Conservation (phyloP, 768 basidiomycete genomes). For the Suillus clintonianus region DNA sequence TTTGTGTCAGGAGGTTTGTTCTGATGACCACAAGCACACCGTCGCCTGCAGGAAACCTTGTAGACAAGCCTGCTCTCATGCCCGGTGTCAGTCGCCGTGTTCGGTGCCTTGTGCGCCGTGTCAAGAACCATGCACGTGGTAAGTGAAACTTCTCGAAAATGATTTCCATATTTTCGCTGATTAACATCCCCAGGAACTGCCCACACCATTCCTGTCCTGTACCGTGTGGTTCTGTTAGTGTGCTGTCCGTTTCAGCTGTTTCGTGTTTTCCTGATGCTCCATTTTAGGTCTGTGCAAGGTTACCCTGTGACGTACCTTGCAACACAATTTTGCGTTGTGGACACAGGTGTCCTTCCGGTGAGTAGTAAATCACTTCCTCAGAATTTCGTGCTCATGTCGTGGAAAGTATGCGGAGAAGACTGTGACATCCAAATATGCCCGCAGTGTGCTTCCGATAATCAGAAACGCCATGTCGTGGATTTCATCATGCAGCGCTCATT, state of each 20-base stretch:
- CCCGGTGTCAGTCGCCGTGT: conserved; percentile 49
- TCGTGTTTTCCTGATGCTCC: neutral
- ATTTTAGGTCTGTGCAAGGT: conserved; percentile 57
- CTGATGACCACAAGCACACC: conserved; percentile 50
- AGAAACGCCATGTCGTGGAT: conserved; percentile 53
- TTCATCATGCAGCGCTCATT: conserved; percentile 55
- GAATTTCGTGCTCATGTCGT: conserved; percentile 1
- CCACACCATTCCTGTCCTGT: conserved; percentile 57
- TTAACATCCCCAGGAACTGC: conserved; percentile 43
- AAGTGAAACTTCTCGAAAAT: conserved; percentile 9
- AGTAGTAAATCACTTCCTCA: conserved; percentile 9
- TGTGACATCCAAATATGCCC: conserved; percentile 59
- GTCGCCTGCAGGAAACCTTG: conserved; percentile 47
- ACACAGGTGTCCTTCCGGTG: conserved; percentile 69
- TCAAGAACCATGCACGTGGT: conserved; percentile 61
- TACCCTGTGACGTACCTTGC: conserved; percentile 66
- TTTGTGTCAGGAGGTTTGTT: conserved; percentile 50
- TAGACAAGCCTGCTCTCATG: conserved; percentile 56
- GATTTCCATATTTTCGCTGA: neutral
- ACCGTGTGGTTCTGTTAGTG: conserved; percentile 67
- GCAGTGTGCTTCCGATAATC: conserved; percentile 43
- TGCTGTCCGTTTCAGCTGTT: neutral
- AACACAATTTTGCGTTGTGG: conserved; percentile 52
- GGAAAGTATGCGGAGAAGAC: conserved; percentile 65
- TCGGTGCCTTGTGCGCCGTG: conserved; percentile 62